Base-by-base conservation (phyloP, 768 basidiomycete species). In the Naganishia onofrii region DNA sequence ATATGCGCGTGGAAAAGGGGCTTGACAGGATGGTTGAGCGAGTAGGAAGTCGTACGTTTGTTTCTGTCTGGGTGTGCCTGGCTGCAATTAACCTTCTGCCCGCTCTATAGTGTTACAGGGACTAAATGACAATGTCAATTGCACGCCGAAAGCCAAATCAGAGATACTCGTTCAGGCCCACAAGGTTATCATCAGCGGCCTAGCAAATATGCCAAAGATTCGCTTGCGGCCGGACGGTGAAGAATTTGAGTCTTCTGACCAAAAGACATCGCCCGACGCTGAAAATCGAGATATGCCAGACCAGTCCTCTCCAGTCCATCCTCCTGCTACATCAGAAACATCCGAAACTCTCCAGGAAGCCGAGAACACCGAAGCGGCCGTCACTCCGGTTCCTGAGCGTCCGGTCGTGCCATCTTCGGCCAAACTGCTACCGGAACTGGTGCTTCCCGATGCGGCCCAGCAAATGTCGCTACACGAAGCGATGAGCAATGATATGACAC, bases 91-190 rank as follows among this genome's bases (percentile, higher is more conserved):
- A 23, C 8, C 42, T 38, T 42, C 52, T 42, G 65, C n/a, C 46
- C 42, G 15, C 3, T 29, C 5, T 7, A 17, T 71, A 89, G 88
- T 85, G 7, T 79, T 89, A 28, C 83, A 84, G 44, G 83, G 84
- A 46, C 81, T 90, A 12, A 84, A 87, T 55, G 76, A 83, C 7
- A 70, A 81, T 0, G 70, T 73, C 8, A 83, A 84, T 65, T 82
- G 86, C 44, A 85, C 87, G 8, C 93, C 96, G 0, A 85, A 84
- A 1, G 89, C 90, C 69, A 97, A 98, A 78, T 87, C 89, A 2
- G 85, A 87, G 1, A 82, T 92, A 10, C 83, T 99, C 23, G 90
- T 99, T 21, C 84, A 86, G 7, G 90, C 90, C 0, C 94, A 98
- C 78, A 90, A 90, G 75, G 82, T 90, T 23, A 85, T 96, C 23